Conservation (phyloP, 2,329 filamentous ascomycete species). For the Monosporascus sp. region DNA sequence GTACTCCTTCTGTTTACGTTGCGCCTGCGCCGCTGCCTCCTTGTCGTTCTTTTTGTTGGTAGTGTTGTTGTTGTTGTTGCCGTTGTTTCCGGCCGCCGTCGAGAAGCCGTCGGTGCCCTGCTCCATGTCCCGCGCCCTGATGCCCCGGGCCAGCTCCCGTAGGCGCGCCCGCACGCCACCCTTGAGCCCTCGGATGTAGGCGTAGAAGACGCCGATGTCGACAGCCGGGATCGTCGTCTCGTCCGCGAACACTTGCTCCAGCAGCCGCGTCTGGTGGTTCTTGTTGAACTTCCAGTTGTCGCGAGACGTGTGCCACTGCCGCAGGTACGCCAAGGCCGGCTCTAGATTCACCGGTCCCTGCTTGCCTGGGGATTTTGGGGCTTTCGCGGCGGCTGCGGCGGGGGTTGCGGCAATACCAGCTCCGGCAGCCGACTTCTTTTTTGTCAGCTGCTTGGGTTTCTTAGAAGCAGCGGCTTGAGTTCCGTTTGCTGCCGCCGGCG, state of each 20-base stretch:
- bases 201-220: slow-evolving; percentile 64
- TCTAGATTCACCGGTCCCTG: slow-evolving; percentile 43
- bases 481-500: slow-evolving; percentile 14
- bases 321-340: slow-evolving; percentile 70
- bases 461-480: slow-evolving; percentile 19
- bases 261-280: slow-evolving; percentile 76
- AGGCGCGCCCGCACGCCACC: slow-evolving; percentile 67
- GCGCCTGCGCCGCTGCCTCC: slow-evolving; percentile 27
- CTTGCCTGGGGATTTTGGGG: slow-evolving; percentile 12
- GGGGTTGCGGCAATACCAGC: slow-evolving; percentile 18
- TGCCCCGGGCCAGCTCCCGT: slow-evolving; percentile 57
- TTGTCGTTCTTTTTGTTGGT: slow-evolving; percentile 19
- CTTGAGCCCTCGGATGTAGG: slow-evolving; percentile 75
- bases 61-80: too few relatives aligned
- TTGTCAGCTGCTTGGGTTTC: slow-evolving; percentile 29
- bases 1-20: slow-evolving; percentile 50
- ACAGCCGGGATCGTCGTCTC: slow-evolving; percentile 62
- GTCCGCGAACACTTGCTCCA: slow-evolving; percentile 75
- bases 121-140: slow-evolving; percentile 52
- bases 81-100: slow-evolving; percentile 29
- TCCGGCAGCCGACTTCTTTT: slow-evolving; percentile 20
- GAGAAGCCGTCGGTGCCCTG: slow-evolving; percentile 43
- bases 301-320: slow-evolving; percentile 65
- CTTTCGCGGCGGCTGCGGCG: slow-evolving; percentile 20
- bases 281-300: slow-evolving; percentile 94